These are phyloP conservation scores for Fraxinus nigra DNA, from an alignment of 305 asterid genomes.

Conservation along the genomic window DNA sequence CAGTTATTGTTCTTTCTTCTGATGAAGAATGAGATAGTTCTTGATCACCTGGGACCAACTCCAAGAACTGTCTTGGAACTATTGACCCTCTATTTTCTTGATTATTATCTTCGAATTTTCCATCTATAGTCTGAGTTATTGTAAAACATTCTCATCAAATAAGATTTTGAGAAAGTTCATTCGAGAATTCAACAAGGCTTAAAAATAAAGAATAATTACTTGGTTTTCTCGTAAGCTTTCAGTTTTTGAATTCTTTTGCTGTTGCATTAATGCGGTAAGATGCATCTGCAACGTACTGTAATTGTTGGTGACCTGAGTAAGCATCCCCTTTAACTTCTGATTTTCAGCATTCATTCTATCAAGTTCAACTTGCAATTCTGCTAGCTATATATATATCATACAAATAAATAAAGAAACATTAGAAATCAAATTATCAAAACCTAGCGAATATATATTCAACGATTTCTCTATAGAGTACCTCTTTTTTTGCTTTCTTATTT, in stretches of 20 bases:
- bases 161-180: neutral
- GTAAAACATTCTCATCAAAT: neutral
- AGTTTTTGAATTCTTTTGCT: constrained; percentile 40
- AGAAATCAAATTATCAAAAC: neutral
- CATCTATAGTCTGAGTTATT: constrained; percentile 31
- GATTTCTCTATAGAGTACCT: constrained; percentile 37
- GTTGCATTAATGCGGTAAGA: constrained; percentile 47
- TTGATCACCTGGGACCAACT: constrained; percentile 33
- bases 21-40: constrained; percentile 45
- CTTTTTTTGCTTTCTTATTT: constrained; percentile 48
- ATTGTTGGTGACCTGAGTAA: constrained; percentile 56
- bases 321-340: constrained; percentile 46
- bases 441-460: neutral
- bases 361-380: constrained; percentile 43
- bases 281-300: constrained; percentile 64
- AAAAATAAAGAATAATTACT: constrained; percentile 28
- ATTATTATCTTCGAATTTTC: constrained; percentile 38
- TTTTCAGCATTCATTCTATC: constrained; percentile 58
- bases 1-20: constrained; percentile 52
- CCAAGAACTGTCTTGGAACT: constrained; percentile 59
- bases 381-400: constrained; percentile 20
- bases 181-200: neutral
- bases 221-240: constrained; percentile 38
- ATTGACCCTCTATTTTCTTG: constrained; percentile 30
- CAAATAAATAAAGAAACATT: neutral